Evolutionary conservation across 2,329 filamentous ascomycete species (phyloP).

Genomic region (Xylogone sp.): DNA sequence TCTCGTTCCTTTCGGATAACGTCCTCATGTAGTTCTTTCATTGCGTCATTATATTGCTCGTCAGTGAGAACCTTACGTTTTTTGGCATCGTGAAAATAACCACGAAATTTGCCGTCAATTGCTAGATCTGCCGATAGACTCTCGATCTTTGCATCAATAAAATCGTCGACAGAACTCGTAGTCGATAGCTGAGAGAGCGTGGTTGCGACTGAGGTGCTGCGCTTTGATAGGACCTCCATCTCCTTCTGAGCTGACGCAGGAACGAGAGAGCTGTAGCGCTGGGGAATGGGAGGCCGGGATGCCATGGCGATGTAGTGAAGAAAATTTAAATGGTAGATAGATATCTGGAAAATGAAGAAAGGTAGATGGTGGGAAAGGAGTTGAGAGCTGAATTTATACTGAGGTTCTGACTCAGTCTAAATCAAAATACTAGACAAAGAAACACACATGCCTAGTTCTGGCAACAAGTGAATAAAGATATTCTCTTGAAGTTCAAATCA

Average conservation of each 20-base stretch:
- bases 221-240: conserved; percentile 3
- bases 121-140: conserved; percentile 3
- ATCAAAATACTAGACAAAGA: no score
- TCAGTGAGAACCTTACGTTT: neutral
- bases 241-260: conserved; percentile 1
- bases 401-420: no score
- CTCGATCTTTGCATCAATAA: conserved; percentile 7
- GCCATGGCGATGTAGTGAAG: conserved; percentile 4
- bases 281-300: conserved; percentile 5
- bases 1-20: conserved; percentile 3
- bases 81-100: conserved; percentile 1
- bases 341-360: no score
- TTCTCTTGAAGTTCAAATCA: no score
- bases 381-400: no score
- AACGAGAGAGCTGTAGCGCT: conserved; percentile 7
- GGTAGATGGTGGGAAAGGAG: no score
- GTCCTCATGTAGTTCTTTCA: neutral
- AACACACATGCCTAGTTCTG: no score
- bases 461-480: no score
- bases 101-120: conserved; percentile 1
- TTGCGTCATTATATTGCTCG: conserved; percentile 1
- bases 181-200: conserved; percentile 6
- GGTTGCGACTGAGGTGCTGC: conserved; percentile 1
- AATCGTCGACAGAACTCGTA: conserved; percentile 2
- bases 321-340: no score